Evolutionary conservation across 441 rosid genomes (phyloP), one percentile per base, ranked within the genome.

Genomic region (Daphne laureola): DNA sequence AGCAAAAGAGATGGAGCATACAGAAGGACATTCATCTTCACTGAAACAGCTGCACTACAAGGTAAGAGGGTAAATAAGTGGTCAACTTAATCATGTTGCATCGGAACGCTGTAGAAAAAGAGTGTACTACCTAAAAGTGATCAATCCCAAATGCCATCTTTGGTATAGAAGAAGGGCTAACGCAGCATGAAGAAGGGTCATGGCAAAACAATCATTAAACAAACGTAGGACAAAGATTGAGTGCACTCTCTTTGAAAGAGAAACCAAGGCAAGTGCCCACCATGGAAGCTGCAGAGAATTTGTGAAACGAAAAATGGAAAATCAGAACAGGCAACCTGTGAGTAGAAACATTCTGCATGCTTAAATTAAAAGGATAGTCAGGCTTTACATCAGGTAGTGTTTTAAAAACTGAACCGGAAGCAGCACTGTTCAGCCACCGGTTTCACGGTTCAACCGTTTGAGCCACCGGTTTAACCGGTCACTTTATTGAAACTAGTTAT

Each of bases 201-300:
- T 86, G 54, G 96, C 94, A 57, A 84, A 76, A 72, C 96, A 89
- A 69, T 86, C 97, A 64, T 92, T 92, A 64, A 89, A 92, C 65
- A 92, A 90, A 57, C 96, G 96, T 58, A 92, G 91, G 62, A 92
- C 87, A 80, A 92, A 92, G 65, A 92, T 79, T 2, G 97, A 92
- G 68, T 92, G 98, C 65, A 84, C 67, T 69, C 98, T 79, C 75
- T 92, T 92, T 63, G 98, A 92, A 49, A 92, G 75, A 67, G 83
- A 92, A 55, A 92, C 81, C 75, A 92, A 69, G 63, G 56, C 50
- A 57, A 89, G 71, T 49, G 88, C 97, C 98, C 97, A 92, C 87
- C 94, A 86, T 8, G 98, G 98, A 58, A 89, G 81, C 97, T 92
- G 80, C 57, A 58, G 75, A 14, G 50, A 6, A 74, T 36, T n/a